Evolutionary conservation across 78 protist species (phyloP).

Genomic region (Paratrimastix pyriformis): DNA sequence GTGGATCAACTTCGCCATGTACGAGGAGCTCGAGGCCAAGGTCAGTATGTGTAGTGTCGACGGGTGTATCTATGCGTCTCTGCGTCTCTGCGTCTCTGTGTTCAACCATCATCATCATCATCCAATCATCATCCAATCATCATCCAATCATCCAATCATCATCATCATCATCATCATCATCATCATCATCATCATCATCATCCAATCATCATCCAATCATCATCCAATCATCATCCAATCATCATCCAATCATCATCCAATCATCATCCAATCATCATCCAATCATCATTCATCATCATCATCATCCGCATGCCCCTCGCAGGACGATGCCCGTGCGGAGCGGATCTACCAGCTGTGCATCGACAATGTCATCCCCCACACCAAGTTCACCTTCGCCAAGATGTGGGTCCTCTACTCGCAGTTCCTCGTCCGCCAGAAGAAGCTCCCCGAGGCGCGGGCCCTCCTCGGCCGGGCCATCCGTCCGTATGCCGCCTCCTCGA

Average conservation of each 20-base stretch:
- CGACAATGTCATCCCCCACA: conserved; percentile 78
- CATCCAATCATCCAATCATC: not conserved
- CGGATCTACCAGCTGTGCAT: conserved; percentile 15
- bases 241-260: not conserved
- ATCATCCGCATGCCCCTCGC: not conserved
- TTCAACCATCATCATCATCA: not conserved
- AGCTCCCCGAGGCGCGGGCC: conserved; percentile 59
- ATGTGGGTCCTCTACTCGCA: conserved; percentile 77
- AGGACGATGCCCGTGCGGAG: too few species aligned
- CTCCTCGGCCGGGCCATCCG: conserved; percentile 46
- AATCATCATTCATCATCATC: not conserved
- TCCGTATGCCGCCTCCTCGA: not conserved
- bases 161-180: not conserved
- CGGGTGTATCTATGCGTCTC: not conserved
- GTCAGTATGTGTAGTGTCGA: not conserved
- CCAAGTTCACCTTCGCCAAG: conserved; percentile 81
- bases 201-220: not conserved
- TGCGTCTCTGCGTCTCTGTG: not conserved
- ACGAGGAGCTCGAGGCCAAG: conserved; percentile 61
- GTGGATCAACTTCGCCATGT: conserved; percentile 90
- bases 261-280: not conserved
- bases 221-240: not conserved
- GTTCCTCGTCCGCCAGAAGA: conserved; percentile 76
- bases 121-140: not conserved
- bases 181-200: not conserved